phyloP scores from a whole-genome alignment of 2,329 filamentous ascomycete species.

The Cordyceps tenuipes region DNA sequence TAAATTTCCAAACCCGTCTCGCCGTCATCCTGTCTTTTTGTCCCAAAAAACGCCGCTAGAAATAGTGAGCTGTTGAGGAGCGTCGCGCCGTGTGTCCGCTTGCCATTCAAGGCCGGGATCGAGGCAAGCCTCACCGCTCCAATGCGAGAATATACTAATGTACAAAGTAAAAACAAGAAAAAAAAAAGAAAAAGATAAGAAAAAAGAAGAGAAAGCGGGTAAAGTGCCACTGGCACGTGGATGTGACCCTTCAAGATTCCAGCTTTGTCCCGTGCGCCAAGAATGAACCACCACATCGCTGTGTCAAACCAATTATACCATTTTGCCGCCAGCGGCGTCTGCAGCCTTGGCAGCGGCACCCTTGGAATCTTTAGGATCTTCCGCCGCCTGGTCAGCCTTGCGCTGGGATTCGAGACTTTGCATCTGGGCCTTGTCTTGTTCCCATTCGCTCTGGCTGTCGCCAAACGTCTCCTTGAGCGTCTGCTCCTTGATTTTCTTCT shows the following conservation, averaged over 20 bases:
- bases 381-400: constrained; percentile 4
- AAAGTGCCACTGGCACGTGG: constrained; percentile 14
- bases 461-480: constrained; percentile 77
- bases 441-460: constrained; percentile 72
- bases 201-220: neutral
- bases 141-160: constrained; percentile 9
- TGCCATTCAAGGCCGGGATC: constrained; percentile 12
- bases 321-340: constrained; percentile 8
- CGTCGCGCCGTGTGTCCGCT: neutral
- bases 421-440: constrained; percentile 78
- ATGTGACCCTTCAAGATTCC: neutral
- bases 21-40: constrained; percentile 4
- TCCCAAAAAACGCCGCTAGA: constrained; percentile 10
- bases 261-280: neutral
- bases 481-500: constrained; percentile 62
- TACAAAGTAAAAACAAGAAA: constrained; percentile 5
- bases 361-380: constrained; percentile 10
- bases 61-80: constrained; percentile 3
- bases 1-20: constrained; percentile 7
- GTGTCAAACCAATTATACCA: neutral
- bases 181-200: neutral
- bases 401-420: constrained; percentile 46
- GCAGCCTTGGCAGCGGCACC: constrained; percentile 8
- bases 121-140: neutral
- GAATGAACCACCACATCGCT: neutral